phyloP scores from a whole-genome alignment of 164 flowering plant genomes.

The Liriodendron chinense region DNA sequence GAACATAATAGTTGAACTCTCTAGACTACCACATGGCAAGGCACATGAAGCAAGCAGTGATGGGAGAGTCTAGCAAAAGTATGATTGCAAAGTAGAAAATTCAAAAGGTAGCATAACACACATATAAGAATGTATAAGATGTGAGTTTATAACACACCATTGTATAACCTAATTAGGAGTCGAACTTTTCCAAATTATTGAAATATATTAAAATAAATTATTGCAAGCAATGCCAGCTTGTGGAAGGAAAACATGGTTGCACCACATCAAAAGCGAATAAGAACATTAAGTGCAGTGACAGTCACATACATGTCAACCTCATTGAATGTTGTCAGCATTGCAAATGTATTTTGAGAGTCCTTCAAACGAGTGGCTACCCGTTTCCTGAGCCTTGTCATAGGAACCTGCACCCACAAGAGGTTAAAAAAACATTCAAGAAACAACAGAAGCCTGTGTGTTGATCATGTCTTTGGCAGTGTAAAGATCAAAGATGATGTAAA shows the following conservation, averaged over 20 bases:
- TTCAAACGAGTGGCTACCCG: conserved; percentile 25
- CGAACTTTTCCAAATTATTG: too few relatives aligned
- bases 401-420: conserved; percentile 13
- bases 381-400: conserved; percentile 25
- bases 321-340: conserved; percentile 23
- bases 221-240: neutral
- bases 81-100: too few relatives aligned
- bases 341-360: conserved; percentile 24
- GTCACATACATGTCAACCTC: conserved; percentile 22
- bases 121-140: too few relatives aligned
- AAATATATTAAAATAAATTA: neutral
- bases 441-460: too few relatives aligned
- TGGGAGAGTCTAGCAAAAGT: too few relatives aligned
- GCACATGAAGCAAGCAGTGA: too few relatives aligned
- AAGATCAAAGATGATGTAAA: neutral
- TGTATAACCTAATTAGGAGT: too few relatives aligned
- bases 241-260: neutral
- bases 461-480: neutral
- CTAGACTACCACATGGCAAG: too few relatives aligned
- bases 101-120: too few relatives aligned
- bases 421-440: neutral
- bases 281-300: neutral
- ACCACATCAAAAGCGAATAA: neutral
- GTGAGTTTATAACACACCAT: too few relatives aligned
- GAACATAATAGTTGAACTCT: too few relatives aligned